Conservation (phyloP, 129 eudicot species). For the carrot (Daucus carota) region DNA sequence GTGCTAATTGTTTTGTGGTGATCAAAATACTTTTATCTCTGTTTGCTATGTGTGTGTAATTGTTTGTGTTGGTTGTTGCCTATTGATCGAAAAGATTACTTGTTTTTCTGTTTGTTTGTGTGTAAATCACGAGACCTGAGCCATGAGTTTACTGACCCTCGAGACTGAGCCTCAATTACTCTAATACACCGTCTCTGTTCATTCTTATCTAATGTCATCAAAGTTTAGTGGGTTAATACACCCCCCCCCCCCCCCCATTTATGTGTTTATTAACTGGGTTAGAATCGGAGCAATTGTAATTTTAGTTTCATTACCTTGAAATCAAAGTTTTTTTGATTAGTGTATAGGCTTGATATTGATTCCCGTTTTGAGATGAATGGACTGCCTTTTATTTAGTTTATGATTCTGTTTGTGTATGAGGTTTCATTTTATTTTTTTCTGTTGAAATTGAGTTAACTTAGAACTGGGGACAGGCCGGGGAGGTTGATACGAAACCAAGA, state of each 20-base stretch:
- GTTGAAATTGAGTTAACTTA: neutral
- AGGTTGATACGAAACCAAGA: slow-evolving; percentile 35
- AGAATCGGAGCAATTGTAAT: too few species aligned
- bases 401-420: neutral
- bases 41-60: neutral
- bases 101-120: too few species aligned
- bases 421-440: neutral
- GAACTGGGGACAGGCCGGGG: slow-evolving; percentile 40
- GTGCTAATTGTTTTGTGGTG: neutral
- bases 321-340: too few species aligned
- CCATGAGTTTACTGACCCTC: too few species aligned
- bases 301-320: too few species aligned
- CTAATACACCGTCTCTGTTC: too few species aligned
- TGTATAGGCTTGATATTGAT: neutral
- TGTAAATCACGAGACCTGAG: too few species aligned
- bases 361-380: neutral
- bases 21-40: neutral
- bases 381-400: neutral
- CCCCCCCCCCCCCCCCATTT: too few species aligned
- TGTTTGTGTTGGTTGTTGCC: neutral
- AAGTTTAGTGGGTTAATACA: too few species aligned
- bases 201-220: too few species aligned
- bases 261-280: too few species aligned
- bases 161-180: too few species aligned
- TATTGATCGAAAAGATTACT: neutral